Base-by-base conservation (phyloP, 2,329 filamentous ascomycete genomes). In the Phaeosphaeria sp. region DNA sequence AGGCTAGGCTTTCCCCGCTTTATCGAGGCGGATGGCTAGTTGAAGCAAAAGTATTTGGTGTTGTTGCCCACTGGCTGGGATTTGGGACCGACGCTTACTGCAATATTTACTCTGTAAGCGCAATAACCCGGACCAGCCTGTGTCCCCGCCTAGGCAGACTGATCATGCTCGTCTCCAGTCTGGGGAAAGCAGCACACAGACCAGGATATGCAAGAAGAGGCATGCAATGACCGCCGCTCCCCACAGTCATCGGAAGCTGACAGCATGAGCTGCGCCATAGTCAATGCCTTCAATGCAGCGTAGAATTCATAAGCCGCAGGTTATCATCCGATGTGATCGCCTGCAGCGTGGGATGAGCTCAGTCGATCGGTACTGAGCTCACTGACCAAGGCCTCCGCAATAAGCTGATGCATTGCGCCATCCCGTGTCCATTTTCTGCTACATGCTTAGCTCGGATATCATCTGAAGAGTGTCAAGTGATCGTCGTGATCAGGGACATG, bases 201-300 rank as follows among this genome's bases (percentile, higher is more conserved):
- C 36, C 36, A 39, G 36, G 44, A 27, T 18, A 9, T 47, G 44
- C 44, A 30, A 25, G 9, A 25, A 47, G 44, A 47, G 27, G 44
- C 44, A 47, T 47, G 44, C n/a, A 45, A 18, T 25, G 27, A n/a
- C 44, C 20, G 15, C 5, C 15, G 3, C 36, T n/a, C 25, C n/a
- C 47, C 20, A 39, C 20, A 17, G 22, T 39, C n/a, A 22, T 49
- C 30, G 47, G 47, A 39, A 39, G 47, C 47, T 40, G 47, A 49
- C 27, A 20, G 33, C 20, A 30, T 49, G 47, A 30, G 18, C 47
- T 39, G 36, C 36, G 7, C n/a, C 13, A n/a, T n/a, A 39, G 17
- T 39, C 36, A 39, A 39, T 39, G 36, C 36, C 3, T 17, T 39
- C 36, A 7, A 39, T 39, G 36, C n/a, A n/a, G 2, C 5, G 3